Evolutionary conservation across 345 rosid genomes (phyloP), one percentile per base, ranked within the genome.

Genomic region (Garcia nutans): DNA sequence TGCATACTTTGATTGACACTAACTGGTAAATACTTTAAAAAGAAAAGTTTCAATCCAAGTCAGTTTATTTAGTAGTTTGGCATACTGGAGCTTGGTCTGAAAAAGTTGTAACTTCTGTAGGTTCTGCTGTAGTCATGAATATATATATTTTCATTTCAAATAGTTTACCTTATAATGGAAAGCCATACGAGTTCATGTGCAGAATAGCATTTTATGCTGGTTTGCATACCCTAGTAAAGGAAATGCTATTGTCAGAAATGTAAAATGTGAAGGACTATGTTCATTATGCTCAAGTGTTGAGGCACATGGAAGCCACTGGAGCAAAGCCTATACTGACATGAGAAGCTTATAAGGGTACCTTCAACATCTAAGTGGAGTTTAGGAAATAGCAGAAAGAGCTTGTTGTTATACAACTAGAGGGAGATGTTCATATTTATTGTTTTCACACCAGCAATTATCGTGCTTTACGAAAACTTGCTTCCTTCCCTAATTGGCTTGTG

Each of bases 11-110:
- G 42, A 44, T 56, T 65, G n/a, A 37, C 22, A 62, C 59, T 67
- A 54, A 26, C 15, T 65, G n/a, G 49, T 63, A 20, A 41, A 70
- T 68, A 23, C 56, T 66, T 70, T 68, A 44, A 17, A 74, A 37
- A 44, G 47, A 28, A 49, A 64, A 16, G 65, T 54, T 37, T 33
- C 59, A 47, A 26, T 24, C 19, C 22, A 47, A 45, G 45, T 23
- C 23, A 8, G 16, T 3, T 61, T 1, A 16, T 68, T 52, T 47
- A 24, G 15, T 68, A 68, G 56, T 24, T 68, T 47, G 56, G 41
- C 10, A 68, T 68, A 23, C 58, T 49, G 26, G 59, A 26, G 3
- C 41, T 37, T 37, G 41, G 5, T 37, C 7, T 37, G 41, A 37
- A 37, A 37, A 37, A 37, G 6, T 37, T 37, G 6, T 37, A 37